Evolutionary conservation across 805 yeast genomes (phyloP), one percentile per base, ranked within the genome.

Genomic region (Candida xiaguanensis): DNA sequence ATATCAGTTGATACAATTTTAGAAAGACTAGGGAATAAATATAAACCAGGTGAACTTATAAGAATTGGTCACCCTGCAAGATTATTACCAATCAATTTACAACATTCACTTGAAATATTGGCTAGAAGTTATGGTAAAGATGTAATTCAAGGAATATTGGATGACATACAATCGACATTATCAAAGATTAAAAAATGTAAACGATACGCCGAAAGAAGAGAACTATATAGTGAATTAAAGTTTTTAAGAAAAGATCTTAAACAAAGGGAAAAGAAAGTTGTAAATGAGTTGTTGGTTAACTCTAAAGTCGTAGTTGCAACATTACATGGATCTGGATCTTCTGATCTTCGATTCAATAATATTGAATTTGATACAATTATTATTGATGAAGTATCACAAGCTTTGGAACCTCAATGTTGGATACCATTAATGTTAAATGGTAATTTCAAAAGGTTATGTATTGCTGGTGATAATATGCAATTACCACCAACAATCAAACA

Each of bases 401-500:
- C 96, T 8, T 62, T 91, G 39, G 96, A 91, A 53, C 95, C 97
- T 1, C 95, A 91, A 48, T 89, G 97, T 52, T 90, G 97, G 97
- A 89, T 91, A 17, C 97, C 99, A 1, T 44, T 93, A 5, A 69
- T 88, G 3, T 74, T 75, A 27, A 91, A 85, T 51, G 61, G 72
- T 11, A 72, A 78, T 7, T 16, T 77, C 30, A 69, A 71, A 25
- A 72, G 80, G 39, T 58, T 91, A 17, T 76, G 91, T 1, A 72
- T 91, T 17, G 97, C 98, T 0, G 99, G 99, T 38, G 99, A 91
- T 56, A 84, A 90, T 53, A 79, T 79, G 63, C 99, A 91, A 59
- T 66, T 91, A 23, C 91, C 98, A 0, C 97, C 99, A 2, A 87
- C 96, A 0, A 74, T 91, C 12, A 89, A 89, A 52, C 53, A 51